Percentiles rank a stretch among this genome's conserved stretches.
phyloP scores from a whole-genome alignment of 805 yeast species.

The Teunomyces lycoperdinae region DNA sequence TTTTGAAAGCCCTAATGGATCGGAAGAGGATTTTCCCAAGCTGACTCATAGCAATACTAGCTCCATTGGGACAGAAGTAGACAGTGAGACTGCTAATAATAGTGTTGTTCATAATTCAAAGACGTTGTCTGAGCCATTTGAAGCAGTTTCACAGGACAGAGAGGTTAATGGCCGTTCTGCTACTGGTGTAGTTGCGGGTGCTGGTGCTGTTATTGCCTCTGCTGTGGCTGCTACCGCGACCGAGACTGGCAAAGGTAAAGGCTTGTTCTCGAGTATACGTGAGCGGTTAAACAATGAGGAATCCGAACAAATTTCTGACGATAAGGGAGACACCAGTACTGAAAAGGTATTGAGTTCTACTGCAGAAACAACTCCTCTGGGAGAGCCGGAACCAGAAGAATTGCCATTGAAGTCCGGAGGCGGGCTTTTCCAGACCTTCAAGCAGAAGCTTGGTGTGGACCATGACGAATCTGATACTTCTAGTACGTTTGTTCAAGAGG shows the following conservation, averaged over 20 bases:
- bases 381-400: conserved; percentile 14
- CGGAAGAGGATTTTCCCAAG: background rate
- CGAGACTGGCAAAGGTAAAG: conserved; percentile 18
- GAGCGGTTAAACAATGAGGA: conserved; percentile 22
- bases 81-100: conserved; percentile 4
- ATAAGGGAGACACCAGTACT: conserved; percentile 16
- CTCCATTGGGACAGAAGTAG: conserved; percentile 2
- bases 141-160: conserved; percentile 6
- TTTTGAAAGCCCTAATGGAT: conserved; percentile 27
- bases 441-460: conserved; percentile 15
- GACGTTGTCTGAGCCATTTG: conserved; percentile 7
- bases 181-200: conserved; percentile 6
- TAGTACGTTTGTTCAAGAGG: background rate
- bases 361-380: conserved; percentile 33
- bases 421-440: conserved; percentile 34
- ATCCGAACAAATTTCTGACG: conserved; percentile 9
- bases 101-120: conserved; percentile 2
- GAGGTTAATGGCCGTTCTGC: conserved; percentile 6
- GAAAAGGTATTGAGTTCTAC: conserved; percentile 19
- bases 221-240: conserved; percentile 6
- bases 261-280: conserved; percentile 34
- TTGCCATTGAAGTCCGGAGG: conserved; percentile 15
- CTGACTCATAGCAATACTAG: conserved; percentile 4
- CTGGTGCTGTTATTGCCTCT: conserved; percentile 9
- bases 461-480: conserved; percentile 2